phyloP scores from a whole-genome alignment of 2,329 filamentous ascomycete genomes.

The Teratosphaeria destructans region DNA sequence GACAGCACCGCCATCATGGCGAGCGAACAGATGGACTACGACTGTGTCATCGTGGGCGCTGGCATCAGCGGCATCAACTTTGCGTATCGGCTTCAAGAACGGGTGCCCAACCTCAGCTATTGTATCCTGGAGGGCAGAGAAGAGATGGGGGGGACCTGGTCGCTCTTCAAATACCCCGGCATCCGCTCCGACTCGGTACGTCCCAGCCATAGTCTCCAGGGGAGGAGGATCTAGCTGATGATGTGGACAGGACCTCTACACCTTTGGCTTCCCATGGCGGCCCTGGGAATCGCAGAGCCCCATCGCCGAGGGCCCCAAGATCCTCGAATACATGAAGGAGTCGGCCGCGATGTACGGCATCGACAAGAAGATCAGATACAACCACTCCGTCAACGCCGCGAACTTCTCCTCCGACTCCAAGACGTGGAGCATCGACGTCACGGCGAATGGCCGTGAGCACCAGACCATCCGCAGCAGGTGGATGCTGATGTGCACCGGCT shows the following conservation, averaged over 20 bases:
- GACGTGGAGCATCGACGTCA: conserved; percentile 34
- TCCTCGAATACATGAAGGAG: conserved; percentile 34
- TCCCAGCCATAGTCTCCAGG: not conserved
- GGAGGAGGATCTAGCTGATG: not conserved
- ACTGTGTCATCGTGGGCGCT: conserved; percentile 55
- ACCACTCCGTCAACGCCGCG: conserved; percentile 31
- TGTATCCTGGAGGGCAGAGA: conserved; percentile 58
- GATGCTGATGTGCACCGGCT: conserved; percentile 54
- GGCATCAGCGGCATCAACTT: conserved; percentile 68
- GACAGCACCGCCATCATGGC: not conserved
- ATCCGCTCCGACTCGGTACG: conserved; percentile 40
- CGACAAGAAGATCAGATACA: conserved; percentile 35
- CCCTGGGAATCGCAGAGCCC: conserved; percentile 49
- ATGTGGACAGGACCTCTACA: conserved; percentile 31
- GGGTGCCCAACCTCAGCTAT: conserved; percentile 47
- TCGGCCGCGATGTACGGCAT: conserved; percentile 35
- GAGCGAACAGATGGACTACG: conserved; percentile 19
- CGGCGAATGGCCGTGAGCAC: conserved; percentile 26
- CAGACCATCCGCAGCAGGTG: conserved; percentile 34
- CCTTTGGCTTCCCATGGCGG: conserved; percentile 54
- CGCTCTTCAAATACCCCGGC: conserved; percentile 60
- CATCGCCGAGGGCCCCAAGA: conserved; percentile 36
- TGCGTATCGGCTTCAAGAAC: conserved; percentile 47
- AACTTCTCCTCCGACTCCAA: conserved; percentile 41
- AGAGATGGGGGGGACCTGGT: conserved; percentile 66